Percentiles rank a stretch among this genome's conserved stretches.
Evolutionary conservation across 148 eudicot genomes (phyloP).

Genomic region (Cornus controversa): DNA sequence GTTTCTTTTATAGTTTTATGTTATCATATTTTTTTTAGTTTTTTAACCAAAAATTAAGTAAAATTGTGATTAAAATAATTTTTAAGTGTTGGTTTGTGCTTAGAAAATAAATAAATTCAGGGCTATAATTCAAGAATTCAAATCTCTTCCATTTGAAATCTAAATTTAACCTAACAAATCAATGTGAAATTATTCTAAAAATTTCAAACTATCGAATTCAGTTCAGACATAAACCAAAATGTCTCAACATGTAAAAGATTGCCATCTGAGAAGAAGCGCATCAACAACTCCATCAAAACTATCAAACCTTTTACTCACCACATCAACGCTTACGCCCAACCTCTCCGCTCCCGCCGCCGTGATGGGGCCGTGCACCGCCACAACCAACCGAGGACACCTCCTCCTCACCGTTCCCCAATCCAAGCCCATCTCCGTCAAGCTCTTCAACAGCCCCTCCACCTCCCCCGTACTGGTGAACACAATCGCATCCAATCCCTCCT

Average conservation of each 20-base stretch:
- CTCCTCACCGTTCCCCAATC: constrained; percentile 56
- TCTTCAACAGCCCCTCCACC: constrained; percentile 81
- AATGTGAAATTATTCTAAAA: no score
- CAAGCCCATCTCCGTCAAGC: constrained; percentile 54
- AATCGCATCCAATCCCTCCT: constrained; percentile 47
- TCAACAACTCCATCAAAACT: constrained; percentile 75
- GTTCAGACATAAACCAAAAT: neutral
- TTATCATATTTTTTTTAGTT: no score
- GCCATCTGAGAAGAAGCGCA: constrained; percentile 44
- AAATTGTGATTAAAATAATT: no score
- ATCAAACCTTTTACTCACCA: constrained; percentile 60
- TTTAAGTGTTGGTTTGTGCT: no score
- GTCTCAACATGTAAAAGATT: constrained; percentile 1
- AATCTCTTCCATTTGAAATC: no score
- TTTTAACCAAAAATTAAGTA: no score
- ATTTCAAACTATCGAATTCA: no score
- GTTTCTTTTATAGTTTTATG: no score
- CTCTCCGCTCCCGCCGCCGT: constrained; percentile 82
- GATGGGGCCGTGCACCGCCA: constrained; percentile 84
- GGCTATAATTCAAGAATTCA: no score
- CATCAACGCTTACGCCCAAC: constrained; percentile 74
- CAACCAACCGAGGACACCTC: constrained; percentile 57
- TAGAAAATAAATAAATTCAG: no score
- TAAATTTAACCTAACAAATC: no score
- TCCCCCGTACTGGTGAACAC: constrained; percentile 86